These are phyloP conservation scores for Mycena sp. DNA, from an alignment of 1,284 basidiomycete genomes.

Conservation along the genomic window DNA sequence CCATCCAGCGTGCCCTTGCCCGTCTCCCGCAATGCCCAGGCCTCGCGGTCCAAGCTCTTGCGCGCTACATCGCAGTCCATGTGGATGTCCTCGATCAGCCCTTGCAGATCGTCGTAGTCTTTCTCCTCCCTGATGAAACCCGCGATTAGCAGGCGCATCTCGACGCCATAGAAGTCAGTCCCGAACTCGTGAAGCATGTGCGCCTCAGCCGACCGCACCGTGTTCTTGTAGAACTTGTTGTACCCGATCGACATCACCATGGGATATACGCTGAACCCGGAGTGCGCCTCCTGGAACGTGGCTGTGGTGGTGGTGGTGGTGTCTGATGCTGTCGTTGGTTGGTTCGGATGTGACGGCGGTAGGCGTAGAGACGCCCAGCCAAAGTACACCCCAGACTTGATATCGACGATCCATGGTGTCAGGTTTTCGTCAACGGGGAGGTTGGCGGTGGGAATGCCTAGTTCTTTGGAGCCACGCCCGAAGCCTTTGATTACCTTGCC, in stretches of 20 bases:
- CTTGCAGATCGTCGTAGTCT: constrained; percentile 33
- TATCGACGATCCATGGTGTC: constrained; percentile 37
- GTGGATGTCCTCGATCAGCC: constrained; percentile 36
- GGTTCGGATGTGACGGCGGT: constrained; percentile 33
- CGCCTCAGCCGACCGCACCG: constrained; percentile 36
- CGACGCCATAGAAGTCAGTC: constrained; percentile 38
- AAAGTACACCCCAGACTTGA: constrained; percentile 38
- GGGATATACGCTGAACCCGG: constrained; percentile 36
- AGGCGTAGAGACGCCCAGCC: constrained; percentile 39
- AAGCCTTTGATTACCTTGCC: constrained; percentile 38
- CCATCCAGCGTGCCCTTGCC: constrained; percentile 38
- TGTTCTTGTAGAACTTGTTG: constrained; percentile 37
- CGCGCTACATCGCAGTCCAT: constrained; percentile 38
- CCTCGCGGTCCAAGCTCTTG: constrained; percentile 37
- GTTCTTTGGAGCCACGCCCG: constrained; percentile 36
- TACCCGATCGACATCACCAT: constrained; percentile 41
- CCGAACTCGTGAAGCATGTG: constrained; percentile 37
- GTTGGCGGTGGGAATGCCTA: constrained; percentile 38
- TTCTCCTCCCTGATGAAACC: constrained; percentile 38
- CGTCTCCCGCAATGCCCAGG: constrained; percentile 38
- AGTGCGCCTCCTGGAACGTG: not conserved
- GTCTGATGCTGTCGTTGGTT: constrained; percentile 20
- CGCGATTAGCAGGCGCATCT: constrained; percentile 36
- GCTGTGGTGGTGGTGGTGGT: constrained; percentile 18
- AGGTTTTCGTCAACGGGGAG: constrained; percentile 36